phyloP scores from a whole-genome alignment of 352 stramenopile species.

The Globisporangium emineosum region DNA sequence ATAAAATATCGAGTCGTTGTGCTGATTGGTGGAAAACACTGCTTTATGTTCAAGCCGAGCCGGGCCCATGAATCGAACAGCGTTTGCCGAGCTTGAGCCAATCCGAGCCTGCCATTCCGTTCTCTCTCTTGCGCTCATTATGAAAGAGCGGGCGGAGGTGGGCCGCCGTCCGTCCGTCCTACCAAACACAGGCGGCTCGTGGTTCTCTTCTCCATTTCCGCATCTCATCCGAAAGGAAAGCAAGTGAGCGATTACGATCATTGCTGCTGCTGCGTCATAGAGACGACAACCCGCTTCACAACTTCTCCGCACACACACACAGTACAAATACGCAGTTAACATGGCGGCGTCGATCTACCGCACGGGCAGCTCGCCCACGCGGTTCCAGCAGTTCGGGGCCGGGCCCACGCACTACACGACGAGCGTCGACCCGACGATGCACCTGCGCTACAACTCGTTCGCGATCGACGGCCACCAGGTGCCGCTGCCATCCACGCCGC shows the following conservation, averaged over 20 bases:
- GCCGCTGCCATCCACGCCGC: conserved; percentile 30
- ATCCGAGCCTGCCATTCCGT: background rate
- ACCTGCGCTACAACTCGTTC: conserved; percentile 53
- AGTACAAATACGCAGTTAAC: background rate
- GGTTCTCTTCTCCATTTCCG: background rate
- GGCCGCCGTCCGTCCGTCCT: background rate
- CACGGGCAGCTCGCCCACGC: conserved; percentile 34
- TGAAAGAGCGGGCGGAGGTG: background rate
- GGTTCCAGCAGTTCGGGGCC: conserved; percentile 48
- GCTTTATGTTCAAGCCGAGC: background rate
- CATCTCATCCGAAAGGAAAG: conserved; percentile 7
- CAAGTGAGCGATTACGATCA: background rate
- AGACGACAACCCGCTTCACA: background rate
- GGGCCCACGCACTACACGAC: conserved; percentile 68
- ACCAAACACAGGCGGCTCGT: background rate
- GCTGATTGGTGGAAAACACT: too few relatives aligned
- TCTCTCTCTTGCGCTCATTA: background rate
- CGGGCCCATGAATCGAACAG: background rate
- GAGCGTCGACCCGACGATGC: conserved; percentile 33
- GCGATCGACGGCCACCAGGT: conserved; percentile 41
- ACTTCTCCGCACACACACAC: too few relatives aligned
- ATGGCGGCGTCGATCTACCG: conserved; percentile 75
- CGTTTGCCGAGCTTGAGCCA: background rate
- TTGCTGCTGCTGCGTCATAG: background rate
- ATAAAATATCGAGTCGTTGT: too few relatives aligned